Evolutionary conservation across 1,284 basidiomycete genomes (phyloP), one percentile per base, ranked within the genome.

Genomic region (Thecaphora thlaspeos): DNA sequence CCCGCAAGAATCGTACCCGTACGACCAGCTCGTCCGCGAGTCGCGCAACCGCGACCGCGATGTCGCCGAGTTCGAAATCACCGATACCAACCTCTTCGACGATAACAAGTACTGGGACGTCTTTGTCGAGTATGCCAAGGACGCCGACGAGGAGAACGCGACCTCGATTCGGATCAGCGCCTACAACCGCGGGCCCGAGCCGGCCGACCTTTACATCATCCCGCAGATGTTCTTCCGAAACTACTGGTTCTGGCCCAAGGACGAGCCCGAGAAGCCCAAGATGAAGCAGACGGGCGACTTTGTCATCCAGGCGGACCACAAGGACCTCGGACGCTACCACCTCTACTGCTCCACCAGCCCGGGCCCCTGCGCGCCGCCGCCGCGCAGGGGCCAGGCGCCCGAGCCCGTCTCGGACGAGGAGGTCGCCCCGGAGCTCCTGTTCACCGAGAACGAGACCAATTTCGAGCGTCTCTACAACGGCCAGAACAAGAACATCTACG

Each of bases 221-320:
- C 94, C 94, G 21, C 93, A 97, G 73, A 81, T 97, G 47, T 95
- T 90, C 87, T 98, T 97, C 82, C 87, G 90, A 28, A 98, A 98
- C 80, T 92, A 89, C 30, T 98, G 94, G 94, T 95, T 91, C 4
- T 98, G 94, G 94, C 83, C 86, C 22, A 81, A 86, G 55, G 87
- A 90, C 56, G 85, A 87, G 61, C 90, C 91, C 7, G 82, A 85
- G 5, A 88, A 81, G 76, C 91, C 92, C 17, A 80, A 80, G 17
- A 80, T 95, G 73, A 68, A 73, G 77, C 82, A 76, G 66, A 79
- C 77, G 84, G 68, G 54, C 43, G 96, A 75, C 38, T 69, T 64
- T 46, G 61, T 64, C 23, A 61, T 77, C 75, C 84, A 87, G 24
- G 82, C 83, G n/a, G 7, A 82, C 91, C 46, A 88, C 86, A 34